These are phyloP conservation scores for Moricandia moricandioides DNA, from an alignment of 345 rosid genomes.

Conservation along the genomic window DNA sequence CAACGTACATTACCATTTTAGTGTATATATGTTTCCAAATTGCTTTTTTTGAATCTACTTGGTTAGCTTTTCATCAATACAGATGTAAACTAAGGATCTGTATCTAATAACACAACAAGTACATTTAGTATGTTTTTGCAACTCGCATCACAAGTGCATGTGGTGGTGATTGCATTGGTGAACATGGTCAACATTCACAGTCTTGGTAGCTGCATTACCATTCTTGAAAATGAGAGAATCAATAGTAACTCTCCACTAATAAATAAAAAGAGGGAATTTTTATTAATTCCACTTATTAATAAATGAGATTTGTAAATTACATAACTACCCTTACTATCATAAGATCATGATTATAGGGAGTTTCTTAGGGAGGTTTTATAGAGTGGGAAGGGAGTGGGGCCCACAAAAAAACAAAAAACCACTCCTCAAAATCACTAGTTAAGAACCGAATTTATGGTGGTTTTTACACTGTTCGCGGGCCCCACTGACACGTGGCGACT, in stretches of 20 bases:
- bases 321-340: neutral
- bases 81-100: neutral
- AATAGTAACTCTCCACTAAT: neutral
- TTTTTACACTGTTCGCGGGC: too few species aligned
- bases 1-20: constrained; percentile 25
- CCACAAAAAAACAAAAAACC: too few species aligned
- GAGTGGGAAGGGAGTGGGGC: too few species aligned
- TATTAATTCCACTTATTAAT: neutral
- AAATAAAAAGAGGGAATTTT: neutral
- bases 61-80: neutral
- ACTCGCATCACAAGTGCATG: constrained; percentile 19
- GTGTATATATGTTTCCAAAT: neutral
- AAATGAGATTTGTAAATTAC: neutral
- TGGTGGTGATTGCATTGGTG: constrained; percentile 21
- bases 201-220: constrained; percentile 24
- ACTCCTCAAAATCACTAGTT: too few species aligned
- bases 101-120: neutral
- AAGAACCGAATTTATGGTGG: too few species aligned
- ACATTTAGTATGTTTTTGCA: constrained; percentile 6
- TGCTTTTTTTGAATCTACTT: neutral
- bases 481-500: too few species aligned
- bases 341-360: too few species aligned
- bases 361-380: too few species aligned
- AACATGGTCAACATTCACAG: constrained; percentile 18
- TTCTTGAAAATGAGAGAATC: constrained; percentile 24